Base-by-base conservation (phyloP, 2,329 filamentous ascomycete genomes). In the Cadophora gregata region DNA sequence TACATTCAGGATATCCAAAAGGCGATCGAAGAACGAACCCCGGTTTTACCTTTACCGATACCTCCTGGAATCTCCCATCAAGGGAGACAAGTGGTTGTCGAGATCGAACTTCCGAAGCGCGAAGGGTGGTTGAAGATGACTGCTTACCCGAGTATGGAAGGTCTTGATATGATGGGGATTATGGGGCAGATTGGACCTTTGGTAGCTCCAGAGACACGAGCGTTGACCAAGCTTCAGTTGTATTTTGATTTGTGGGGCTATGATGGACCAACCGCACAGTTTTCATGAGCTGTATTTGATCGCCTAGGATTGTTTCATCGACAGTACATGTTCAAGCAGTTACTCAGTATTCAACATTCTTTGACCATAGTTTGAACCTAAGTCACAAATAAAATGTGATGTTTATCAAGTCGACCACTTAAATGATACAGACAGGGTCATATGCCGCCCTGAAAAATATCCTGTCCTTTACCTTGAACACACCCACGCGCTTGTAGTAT, bases 61-160 rank as follows among this genome's bases (percentile, higher is more conserved):
- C n/a, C 45, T 48, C 45, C n/a, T 7, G n/a, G n/a, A 7, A 48
- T 3, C 45, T 3, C n/a, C 24, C n/a, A 48, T 10, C 45, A 19
- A 8, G 45, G 45, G 6, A 48, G 45, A 24, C 45, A 48, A 24
- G 45, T n/a, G 10, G 45, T 48, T n/a, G n/a, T 48, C 45, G 45
- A 48, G 45, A 48, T 48, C 9, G 45, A 48, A 48, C 45, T 48
- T 24, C 45, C 45, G 24, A 48, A 48, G 21, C 21, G 45, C 9
- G 45, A 48, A 21, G 45, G 45, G 10, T 48, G 45, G 45, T 21
- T 48, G 45, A 48, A 48, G 45, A 48, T 48, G 45, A 48, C 45
- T 24, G 45, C 45, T 21, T 48, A 48, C 45, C 45, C 45, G 45
- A 48, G 45, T 21, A 48, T 48, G 45, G 45, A 48, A 9, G 45